Base-by-base conservation (phyloP, 805 yeast species). In the Suhomyces prunicola region DNA sequence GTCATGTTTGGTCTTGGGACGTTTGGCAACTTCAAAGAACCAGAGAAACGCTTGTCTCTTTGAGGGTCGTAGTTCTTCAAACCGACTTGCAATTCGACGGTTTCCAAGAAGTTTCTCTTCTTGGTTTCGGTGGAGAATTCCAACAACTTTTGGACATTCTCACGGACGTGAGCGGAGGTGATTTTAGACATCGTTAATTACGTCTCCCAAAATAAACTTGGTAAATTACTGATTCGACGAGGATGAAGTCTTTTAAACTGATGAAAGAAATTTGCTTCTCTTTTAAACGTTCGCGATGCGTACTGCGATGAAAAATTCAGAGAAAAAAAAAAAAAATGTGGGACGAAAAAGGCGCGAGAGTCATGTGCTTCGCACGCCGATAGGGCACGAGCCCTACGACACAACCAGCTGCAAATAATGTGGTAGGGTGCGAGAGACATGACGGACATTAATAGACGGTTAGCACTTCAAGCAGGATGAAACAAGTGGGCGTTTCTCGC, bases 1-100 rank as follows among this genome's bases (percentile, higher is more conserved):
- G 98, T 89, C 98, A 94, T 90, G 97, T 94, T 94, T 83, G 99
- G 99, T 87, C 99, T 96, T 84, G 99, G 99, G 67, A 96, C 97
- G 76, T 86, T 87, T 76, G 99, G 99, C 71, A 94, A 85, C 83
- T 87, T 94, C 83, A 94, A 87, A 76, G 98, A 75, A 84, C 99
- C 99, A 78, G 98, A 93, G 97, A 94, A 94, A 91, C 99, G 98
- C 92, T 94, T 94, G 83, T 94, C 99, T 90, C 99, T 92, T 86
- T 94, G 99, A 77, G 99, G 98, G 80, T 94, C 99, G 83, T 94
- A 94, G 96, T 94, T 94, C 92, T 94, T 94, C 72, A 94, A 87
- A 81, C 99, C 99, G 75, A 94, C 96, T 85, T 94, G 99, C 77
- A 94, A 86, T 85, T 94, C 99, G 73, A 94, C 92, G 80, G 99